These are phyloP conservation scores for Plasmodium vinckei DNA, from an alignment of 169 alveolate genomes.

Conservation along the genomic window DNA sequence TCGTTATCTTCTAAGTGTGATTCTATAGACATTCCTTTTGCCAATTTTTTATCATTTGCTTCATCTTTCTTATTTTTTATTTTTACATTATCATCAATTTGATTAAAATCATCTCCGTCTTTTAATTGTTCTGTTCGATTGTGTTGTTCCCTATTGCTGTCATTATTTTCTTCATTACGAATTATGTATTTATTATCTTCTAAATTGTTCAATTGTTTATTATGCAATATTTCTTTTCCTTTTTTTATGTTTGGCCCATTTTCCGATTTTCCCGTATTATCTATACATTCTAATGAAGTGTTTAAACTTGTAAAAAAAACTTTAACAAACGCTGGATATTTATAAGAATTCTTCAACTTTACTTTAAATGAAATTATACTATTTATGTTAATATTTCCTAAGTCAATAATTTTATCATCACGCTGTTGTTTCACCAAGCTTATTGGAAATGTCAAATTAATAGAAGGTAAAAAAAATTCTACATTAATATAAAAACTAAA, in stretches of 20 bases:
- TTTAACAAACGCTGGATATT: constrained; percentile 41
- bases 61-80: not conserved
- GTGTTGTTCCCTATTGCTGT: not conserved
- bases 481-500: constrained; percentile 67
- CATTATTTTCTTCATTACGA: not conserved
- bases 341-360: constrained; percentile 50
- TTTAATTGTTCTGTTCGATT: not conserved
- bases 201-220: not conserved
- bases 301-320: constrained; percentile 30
- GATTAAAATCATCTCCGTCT: not conserved
- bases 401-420: constrained; percentile 27
- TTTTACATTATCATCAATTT: not conserved
- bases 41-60: not conserved
- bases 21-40: not conserved
- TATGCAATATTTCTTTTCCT: not conserved
- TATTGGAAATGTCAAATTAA: constrained; percentile 24
- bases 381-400: constrained; percentile 60
- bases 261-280: not conserved
- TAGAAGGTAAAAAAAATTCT: constrained; percentile 68
- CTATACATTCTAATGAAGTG: not conserved
- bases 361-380: constrained; percentile 57
- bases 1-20: not conserved
- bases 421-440: constrained; percentile 17
- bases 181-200: not conserved
- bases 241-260: not conserved